Percentiles rank a stretch among this genome's conserved stretches.
Conservation (phyloP, 495 filamentous ascomycete genomes). For the Annulohypoxylon stygium region DNA sequence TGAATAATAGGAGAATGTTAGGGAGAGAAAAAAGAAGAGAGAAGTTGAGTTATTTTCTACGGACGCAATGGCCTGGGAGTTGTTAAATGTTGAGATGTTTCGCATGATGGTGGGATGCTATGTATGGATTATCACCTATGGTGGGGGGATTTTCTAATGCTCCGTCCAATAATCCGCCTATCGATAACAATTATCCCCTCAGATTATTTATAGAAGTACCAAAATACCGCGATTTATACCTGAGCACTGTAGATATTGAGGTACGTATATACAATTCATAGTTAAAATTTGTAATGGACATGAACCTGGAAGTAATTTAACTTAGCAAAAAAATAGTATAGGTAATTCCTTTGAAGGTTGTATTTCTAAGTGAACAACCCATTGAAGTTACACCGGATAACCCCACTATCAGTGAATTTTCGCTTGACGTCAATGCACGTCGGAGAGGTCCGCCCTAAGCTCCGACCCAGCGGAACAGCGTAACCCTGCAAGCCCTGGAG, state of each 20-base stretch:
- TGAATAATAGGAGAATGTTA: slow-evolving; percentile 29
- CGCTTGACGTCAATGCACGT: slow-evolving; percentile 40
- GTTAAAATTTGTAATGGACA: no score
- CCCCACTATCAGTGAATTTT: slow-evolving; percentile 31
- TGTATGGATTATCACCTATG: slow-evolving; percentile 34
- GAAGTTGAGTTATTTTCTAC: slow-evolving; percentile 44
- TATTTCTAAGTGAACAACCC: no score
- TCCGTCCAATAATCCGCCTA: slow-evolving; percentile 31
- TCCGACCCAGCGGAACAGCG: slow-evolving; percentile 23
- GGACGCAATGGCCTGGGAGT: slow-evolving; percentile 34
- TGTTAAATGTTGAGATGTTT: slow-evolving; percentile 47
- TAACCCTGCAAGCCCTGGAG: not conserved
- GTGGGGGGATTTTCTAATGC: slow-evolving; percentile 43
- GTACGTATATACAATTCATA: no score
- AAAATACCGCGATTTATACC: not conserved
- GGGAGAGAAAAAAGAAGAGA: slow-evolving; percentile 43
- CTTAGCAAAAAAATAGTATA: no score
- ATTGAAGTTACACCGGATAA: slow-evolving; percentile 11
- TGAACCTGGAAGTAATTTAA: no score
- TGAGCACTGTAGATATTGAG: no score
- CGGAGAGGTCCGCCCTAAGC: slow-evolving; percentile 21
- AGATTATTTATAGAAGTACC: not conserved
- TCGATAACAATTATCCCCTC: slow-evolving; percentile 31
- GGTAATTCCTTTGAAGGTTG: no score
- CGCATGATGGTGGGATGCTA: slow-evolving; percentile 48